Percentiles rank a stretch among this genome's conserved stretches.
Conservation (phyloP, 305 asterid genomes). For the Fraxinus sp. region DNA sequence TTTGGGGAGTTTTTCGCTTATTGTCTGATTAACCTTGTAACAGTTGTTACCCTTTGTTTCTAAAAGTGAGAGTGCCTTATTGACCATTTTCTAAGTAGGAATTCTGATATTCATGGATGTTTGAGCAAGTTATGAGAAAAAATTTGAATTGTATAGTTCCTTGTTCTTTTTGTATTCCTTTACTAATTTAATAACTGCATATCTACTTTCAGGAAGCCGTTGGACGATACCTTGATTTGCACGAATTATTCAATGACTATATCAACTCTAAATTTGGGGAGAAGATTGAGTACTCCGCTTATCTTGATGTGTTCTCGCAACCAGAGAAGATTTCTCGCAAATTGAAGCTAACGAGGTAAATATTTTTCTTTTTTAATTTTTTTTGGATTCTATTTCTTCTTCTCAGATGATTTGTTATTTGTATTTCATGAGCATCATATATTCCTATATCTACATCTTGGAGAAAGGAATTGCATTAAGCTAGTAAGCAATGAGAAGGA, state of each 20-base stretch:
- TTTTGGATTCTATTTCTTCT: constrained; percentile 12
- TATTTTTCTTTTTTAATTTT: background rate
- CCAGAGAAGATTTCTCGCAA: constrained; percentile 58
- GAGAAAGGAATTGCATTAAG: background rate
- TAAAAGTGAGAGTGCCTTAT: background rate
- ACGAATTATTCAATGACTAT: constrained; percentile 77
- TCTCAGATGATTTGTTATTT: background rate
- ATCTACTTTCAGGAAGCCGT: constrained; percentile 63
- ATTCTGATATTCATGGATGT: background rate
- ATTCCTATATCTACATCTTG: background rate
- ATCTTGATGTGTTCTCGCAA: constrained; percentile 74
- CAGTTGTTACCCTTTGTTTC: background rate
- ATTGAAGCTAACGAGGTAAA: constrained; percentile 61
- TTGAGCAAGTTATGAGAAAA: background rate
- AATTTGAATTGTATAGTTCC: background rate
- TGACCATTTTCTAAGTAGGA: background rate
- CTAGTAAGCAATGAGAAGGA: background rate
- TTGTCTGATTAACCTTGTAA: background rate
- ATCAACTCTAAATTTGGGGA: constrained; percentile 86
- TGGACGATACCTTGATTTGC: constrained; percentile 95
- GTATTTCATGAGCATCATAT: constrained; percentile 1
- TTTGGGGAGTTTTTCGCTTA: background rate
- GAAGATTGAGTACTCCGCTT: constrained; percentile 71
- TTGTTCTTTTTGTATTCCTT: background rate
- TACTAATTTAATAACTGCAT: constrained; percentile 6